phyloP scores from a whole-genome alignment of 345 rosid species.

The Turnera subulata region DNA sequence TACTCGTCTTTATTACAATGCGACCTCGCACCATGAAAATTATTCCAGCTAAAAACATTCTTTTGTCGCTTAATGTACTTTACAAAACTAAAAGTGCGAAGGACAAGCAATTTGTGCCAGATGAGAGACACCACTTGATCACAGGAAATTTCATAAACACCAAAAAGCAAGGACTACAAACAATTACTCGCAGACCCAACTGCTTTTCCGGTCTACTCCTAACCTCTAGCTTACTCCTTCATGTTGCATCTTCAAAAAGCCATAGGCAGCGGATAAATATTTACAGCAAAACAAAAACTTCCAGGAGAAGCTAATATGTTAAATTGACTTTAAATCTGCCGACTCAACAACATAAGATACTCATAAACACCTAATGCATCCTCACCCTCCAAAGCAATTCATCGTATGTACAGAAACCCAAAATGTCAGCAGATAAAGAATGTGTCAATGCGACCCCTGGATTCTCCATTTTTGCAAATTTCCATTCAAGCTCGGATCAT shows the following conservation, averaged over 20 bases:
- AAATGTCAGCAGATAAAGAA: slow-evolving; percentile 1
- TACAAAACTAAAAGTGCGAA: too few relatives aligned
- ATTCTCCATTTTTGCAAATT: slow-evolving; percentile 1
- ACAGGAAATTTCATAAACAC: too few relatives aligned
- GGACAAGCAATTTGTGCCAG: too few relatives aligned
- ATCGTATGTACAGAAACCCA: slow-evolving; percentile 27
- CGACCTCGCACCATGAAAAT: too few relatives aligned
- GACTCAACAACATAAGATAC: too few relatives aligned
- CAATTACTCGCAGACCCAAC: background rate
- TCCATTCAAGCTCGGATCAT: slow-evolving; percentile 36
- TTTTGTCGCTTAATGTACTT: too few relatives aligned
- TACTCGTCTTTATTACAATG: too few relatives aligned
- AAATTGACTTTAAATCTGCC: too few relatives aligned
- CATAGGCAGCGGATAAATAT: slow-evolving; percentile 4
- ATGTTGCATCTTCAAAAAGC: background rate
- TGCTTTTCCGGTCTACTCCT: background rate
- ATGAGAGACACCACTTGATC: too few relatives aligned
- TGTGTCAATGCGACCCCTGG: slow-evolving; percentile 6
- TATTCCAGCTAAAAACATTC: too few relatives aligned
- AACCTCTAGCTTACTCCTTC: background rate
- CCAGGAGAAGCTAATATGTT: background rate
- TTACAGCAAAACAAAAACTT: slow-evolving; percentile 12
- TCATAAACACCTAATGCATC: background rate
- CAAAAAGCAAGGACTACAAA: background rate
- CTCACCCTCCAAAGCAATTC: slow-evolving; percentile 10